phyloP scores from a whole-genome alignment of 371 early-diverging fungal species.

The Cokeromyces recurvatus region DNA sequence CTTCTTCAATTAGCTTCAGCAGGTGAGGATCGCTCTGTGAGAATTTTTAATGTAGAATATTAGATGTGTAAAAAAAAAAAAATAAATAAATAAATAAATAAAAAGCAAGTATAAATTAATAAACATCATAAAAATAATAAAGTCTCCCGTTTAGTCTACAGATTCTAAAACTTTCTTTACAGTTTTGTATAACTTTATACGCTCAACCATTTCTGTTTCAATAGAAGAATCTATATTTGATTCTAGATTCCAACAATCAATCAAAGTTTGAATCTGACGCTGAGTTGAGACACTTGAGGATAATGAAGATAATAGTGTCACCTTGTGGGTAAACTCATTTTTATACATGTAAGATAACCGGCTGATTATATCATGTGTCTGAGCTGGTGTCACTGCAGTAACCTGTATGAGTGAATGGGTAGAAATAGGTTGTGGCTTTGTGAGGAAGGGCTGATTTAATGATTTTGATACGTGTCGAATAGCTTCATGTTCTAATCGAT shows the following conservation, averaged over 20 bases:
- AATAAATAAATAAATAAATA: not conserved
- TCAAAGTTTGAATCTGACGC: slow-evolving; percentile 4
- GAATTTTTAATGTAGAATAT: slow-evolving; percentile 54
- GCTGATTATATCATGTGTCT: slow-evolving; percentile 12
- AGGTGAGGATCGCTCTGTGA: slow-evolving; percentile 74
- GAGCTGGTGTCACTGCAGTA: slow-evolving; percentile 9
- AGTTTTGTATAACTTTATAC: slow-evolving; percentile 19
- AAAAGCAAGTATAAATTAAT: not conserved
- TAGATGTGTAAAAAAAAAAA: slow-evolving; percentile 11
- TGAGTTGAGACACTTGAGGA: slow-evolving; percentile 1
- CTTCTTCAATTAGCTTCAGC: slow-evolving; percentile 61
- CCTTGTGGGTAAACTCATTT: slow-evolving; percentile 16
- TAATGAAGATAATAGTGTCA: slow-evolving; percentile 1
- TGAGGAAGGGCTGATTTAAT: not conserved
- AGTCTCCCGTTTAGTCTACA: slow-evolving; percentile 14
- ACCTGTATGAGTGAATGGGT: slow-evolving; percentile 19
- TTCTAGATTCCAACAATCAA: slow-evolving; percentile 16
- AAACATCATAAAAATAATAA: too few relatives aligned
- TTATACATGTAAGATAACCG: slow-evolving; percentile 9
- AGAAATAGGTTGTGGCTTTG: slow-evolving; percentile 9
- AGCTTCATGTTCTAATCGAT: slow-evolving; percentile 7
- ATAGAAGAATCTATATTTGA: slow-evolving; percentile 10
- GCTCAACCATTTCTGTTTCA: slow-evolving; percentile 13
- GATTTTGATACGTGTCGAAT: slow-evolving; percentile 5
- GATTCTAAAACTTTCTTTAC: slow-evolving; percentile 22